Conservation (phyloP, 345 rosid genomes). For the Syzygium oleosum region DNA sequence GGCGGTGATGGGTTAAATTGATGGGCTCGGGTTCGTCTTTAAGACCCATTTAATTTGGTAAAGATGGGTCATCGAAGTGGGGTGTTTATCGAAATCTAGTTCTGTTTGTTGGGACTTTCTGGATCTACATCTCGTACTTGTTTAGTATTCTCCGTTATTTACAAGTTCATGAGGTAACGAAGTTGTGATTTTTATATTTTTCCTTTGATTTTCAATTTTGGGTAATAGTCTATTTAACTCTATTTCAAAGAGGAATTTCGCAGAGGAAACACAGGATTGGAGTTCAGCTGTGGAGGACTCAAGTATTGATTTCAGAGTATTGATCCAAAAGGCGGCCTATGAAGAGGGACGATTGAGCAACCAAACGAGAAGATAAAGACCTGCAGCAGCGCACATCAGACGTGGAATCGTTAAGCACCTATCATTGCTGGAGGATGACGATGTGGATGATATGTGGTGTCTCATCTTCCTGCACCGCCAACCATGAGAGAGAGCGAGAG, state of each 20-base stretch:
- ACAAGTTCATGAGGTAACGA: background rate
- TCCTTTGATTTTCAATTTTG: background rate
- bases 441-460: background rate
- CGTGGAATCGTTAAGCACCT: background rate
- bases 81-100: slow-evolving; percentile 16
- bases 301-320: slow-evolving; percentile 3
- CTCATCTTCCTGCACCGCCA: background rate
- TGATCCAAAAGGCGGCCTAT: background rate
- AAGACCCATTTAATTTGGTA: slow-evolving; percentile 8
- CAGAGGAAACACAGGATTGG: background rate
- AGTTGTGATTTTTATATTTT: slow-evolving; percentile 23
- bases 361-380: background rate
- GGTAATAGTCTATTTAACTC: background rate
- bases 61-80: slow-evolving; percentile 20
- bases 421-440: background rate
- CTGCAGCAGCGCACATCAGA: background rate
- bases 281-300: slow-evolving; percentile 30
- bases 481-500: background rate
- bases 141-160: slow-evolving; percentile 19
- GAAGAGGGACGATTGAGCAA: background rate
- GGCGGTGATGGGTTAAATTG: slow-evolving; percentile 17
- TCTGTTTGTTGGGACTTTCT: slow-evolving; percentile 22
- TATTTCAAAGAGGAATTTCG: slow-evolving; percentile 3
- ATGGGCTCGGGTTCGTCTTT: slow-evolving; percentile 11
- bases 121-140: slow-evolving; percentile 32